Base-by-base conservation (phyloP, 208 protist genomes). In the Trypanosoma grayi region DNA sequence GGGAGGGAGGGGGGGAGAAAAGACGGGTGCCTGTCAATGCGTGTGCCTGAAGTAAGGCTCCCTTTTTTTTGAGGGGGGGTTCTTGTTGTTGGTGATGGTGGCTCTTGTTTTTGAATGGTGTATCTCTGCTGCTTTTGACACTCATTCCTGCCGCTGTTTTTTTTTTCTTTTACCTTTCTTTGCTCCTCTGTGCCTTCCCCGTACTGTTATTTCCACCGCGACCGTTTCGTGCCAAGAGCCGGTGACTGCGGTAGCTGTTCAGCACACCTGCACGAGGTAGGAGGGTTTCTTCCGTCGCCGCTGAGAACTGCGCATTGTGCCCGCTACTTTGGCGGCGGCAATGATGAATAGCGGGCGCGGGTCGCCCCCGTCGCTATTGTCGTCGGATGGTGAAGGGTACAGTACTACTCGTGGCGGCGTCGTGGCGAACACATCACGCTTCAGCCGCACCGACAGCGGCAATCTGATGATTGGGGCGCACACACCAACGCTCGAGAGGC, bases 161-260 rank as follows among this genome's bases (percentile, higher is more conserved):
- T 6, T 14, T 60, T 37, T 33, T 34, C 18, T 52, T 66, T 60
- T 64, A 28, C 37, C 22, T 56, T 53, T 31, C 16, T 30, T 64
- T 66, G 39, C 43, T 37, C 20, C 55, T 73, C 25, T n/a, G 28
- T 9, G 43, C 52, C n/a, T 54, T 59, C 27, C 70, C 34, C 0
- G 20, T 31, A 4, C 24, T 45, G 50, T 53, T 27, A 41, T 52
- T 53, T 62, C 24, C 47, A 1, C 18, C 16, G 0, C 30, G 2
- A 34, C 27, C 6, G 11, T n/a, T n/a, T n/a, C n/a, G n/a, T n/a
- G n/a, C n/a, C n/a, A n/a, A n/a, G n/a, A n/a, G n/a, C n/a, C n/a
- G n/a, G n/a, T n/a, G n/a, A n/a, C n/a, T n/a, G n/a, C n/a, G n/a
- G n/a, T n/a, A 45, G 7, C 40, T 24, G 40, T 24, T 24, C 3